Conservation (phyloP, 768 basidiomycete species). For the Pisolithus microcarpus region DNA sequence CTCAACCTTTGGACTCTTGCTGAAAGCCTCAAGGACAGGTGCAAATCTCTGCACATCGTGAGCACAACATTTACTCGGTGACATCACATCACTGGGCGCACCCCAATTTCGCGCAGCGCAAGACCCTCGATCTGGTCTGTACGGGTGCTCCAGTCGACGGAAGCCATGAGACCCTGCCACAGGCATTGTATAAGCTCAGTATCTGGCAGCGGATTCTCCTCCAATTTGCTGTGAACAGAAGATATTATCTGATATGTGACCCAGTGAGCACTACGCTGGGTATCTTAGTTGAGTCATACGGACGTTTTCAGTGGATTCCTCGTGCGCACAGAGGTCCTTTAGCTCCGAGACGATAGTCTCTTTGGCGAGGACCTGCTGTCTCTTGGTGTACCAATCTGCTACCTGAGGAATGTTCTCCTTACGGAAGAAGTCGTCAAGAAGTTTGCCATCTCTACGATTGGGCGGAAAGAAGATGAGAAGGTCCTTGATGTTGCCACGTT, state of each 20-base stretch:
- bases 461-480: conserved; percentile 82
- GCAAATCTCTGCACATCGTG: conserved; percentile 57
- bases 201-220: conserved; percentile 79
- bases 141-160: conserved; percentile 82
- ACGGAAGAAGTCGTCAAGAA: conserved; percentile 83
- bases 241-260: conserved; percentile 54
- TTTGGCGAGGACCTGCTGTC: conserved; percentile 76
- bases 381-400: conserved; percentile 93
- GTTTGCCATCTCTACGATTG: conserved; percentile 67
- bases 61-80: not conserved
- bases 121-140: conserved; percentile 89
- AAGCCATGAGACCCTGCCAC: conserved; percentile 87
- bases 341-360: conserved; percentile 66
- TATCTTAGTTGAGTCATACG: conserved; percentile 15
- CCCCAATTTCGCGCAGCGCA: conserved; percentile 82
- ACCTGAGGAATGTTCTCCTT: conserved; percentile 69
- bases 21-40: conserved; percentile 86
- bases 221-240: conserved; percentile 63
- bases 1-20: conserved; percentile 80
- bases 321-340: conserved; percentile 61
- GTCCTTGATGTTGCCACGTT: conserved; percentile 80
- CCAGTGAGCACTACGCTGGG: conserved; percentile 5
- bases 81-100: conserved; percentile 32
- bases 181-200: conserved; percentile 80
- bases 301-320: conserved; percentile 65